These are phyloP conservation scores for Atkinsonella texensis DNA, from an alignment of 2,329 filamentous ascomycete species.

Conservation along the genomic window DNA sequence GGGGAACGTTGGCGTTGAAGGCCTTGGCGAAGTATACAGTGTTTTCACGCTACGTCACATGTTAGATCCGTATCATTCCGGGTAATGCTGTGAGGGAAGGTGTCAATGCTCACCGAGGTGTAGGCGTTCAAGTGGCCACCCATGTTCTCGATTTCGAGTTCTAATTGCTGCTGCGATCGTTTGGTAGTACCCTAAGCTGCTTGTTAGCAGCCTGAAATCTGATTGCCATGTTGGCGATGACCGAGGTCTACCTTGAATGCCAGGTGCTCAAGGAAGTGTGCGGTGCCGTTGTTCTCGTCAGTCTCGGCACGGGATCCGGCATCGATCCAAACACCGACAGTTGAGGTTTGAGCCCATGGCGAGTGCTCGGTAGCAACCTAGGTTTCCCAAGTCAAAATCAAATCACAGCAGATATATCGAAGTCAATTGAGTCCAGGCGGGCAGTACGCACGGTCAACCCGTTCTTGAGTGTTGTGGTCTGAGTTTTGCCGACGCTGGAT, in stretches of 20 bases:
- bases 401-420: conserved; percentile 11
- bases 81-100: conserved; percentile 14
- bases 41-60: conserved; percentile 68
- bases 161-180: conserved; percentile 91
- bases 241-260: conserved; percentile 80
- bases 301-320: conserved; percentile 97
- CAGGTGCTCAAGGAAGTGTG: conserved; percentile 98
- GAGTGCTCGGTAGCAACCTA: conserved; percentile 98
- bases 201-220: conserved; percentile 1
- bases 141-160: conserved; percentile 99
- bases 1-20: conserved; percentile 94
- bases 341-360: conserved; percentile 95
- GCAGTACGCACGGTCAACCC: conserved; percentile 70
- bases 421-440: conserved; percentile 25
- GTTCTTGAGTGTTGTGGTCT: conserved; percentile 94
- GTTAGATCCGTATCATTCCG: conserved; percentile 15
- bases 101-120: conserved; percentile 68
- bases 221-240: background rate
- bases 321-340: conserved; percentile 98
- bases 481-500: conserved; percentile 68
- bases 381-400: conserved; percentile 15
- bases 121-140: conserved; percentile 98
- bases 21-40: conserved; percentile 99
- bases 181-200: conserved; percentile 67
- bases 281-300: conserved; percentile 95